phyloP scores from a whole-genome alignment of 495 filamentous ascomycete genomes.

The Astrothelium macrocarpum region DNA sequence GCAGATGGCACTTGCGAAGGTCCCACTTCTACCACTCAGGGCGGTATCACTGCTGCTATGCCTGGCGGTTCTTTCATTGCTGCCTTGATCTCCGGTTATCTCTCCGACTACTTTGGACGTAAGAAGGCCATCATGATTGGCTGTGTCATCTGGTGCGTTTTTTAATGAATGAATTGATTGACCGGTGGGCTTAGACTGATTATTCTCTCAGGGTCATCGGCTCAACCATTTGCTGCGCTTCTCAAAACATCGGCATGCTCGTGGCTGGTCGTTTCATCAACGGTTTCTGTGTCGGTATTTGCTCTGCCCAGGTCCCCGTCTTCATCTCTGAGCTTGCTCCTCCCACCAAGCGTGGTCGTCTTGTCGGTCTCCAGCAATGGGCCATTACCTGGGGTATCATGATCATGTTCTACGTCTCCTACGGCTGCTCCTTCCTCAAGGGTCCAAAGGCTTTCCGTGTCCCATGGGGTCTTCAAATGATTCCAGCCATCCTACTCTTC shows the following conservation, averaged over 20 bases:
- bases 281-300: conserved; percentile 65
- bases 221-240: conserved; percentile 57
- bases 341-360: conserved; percentile 57
- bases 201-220: conserved; percentile 44
- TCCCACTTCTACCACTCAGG: conserved; percentile 27
- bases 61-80: conserved; percentile 67
- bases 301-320: conserved; percentile 69
- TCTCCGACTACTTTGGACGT: conserved; percentile 59
- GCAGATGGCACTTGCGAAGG: conserved; percentile 23
- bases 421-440: conserved; percentile 58
- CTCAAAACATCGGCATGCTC: conserved; percentile 66
- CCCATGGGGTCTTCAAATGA: conserved; percentile 68
- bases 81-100: conserved; percentile 54
- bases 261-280: conserved; percentile 69
- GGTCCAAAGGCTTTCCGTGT: conserved; percentile 55
- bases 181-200: not conserved
- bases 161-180: not conserved
- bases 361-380: conserved; percentile 67
- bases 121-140: conserved; percentile 58
- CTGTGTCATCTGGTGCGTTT: conserved; percentile 50
- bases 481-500: conserved; percentile 58
- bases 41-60: conserved; percentile 49
- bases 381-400: conserved; percentile 56
- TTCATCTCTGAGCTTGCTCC: conserved; percentile 68
- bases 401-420: conserved; percentile 76